Evolutionary conservation across 768 basidiomycete species (phyloP).

Genomic region (Solioccasus polychromus): DNA sequence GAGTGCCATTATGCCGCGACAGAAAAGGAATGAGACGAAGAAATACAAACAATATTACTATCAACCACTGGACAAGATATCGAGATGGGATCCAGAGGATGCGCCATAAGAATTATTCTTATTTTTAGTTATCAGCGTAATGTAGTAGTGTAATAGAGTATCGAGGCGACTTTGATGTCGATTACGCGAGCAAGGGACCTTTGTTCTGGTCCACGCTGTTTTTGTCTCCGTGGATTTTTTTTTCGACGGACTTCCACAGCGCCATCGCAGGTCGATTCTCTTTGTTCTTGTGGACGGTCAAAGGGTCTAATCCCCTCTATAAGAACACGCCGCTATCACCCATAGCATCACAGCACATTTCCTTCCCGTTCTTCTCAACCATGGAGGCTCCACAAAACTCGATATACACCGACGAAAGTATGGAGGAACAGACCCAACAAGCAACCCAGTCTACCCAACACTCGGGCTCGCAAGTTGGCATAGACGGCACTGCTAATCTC

Average conservation of each 20-base stretch:
- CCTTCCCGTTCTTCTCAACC: not conserved
- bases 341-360: constrained; percentile 5
- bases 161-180: constrained; percentile 18
- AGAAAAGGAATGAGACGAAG: constrained; percentile 74
- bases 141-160: constrained; percentile 10
- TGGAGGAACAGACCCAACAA: constrained; percentile 36
- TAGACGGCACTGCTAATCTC: constrained; percentile 36
- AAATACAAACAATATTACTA: constrained; percentile 87
- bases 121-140: constrained; percentile 1
- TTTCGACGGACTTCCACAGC: too few species aligned
- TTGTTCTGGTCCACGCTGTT: constrained; percentile 1
- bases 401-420: constrained; percentile 25
- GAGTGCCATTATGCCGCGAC: constrained; percentile 71
- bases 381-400: constrained; percentile 22
- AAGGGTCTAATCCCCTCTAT: too few species aligned
- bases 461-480: constrained; percentile 27
- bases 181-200: constrained; percentile 3
- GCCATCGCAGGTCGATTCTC: too few species aligned
- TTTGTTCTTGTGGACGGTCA: constrained; percentile 21
- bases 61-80: constrained; percentile 67
- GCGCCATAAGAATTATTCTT: constrained; percentile 29
- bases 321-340: too few species aligned
- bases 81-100: constrained; percentile 74
- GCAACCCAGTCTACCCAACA: constrained; percentile 41
- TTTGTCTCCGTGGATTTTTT: constrained; percentile 9